phyloP scores from a whole-genome alignment of 345 rosid genomes.

The Eucalyptus pauciflora region DNA sequence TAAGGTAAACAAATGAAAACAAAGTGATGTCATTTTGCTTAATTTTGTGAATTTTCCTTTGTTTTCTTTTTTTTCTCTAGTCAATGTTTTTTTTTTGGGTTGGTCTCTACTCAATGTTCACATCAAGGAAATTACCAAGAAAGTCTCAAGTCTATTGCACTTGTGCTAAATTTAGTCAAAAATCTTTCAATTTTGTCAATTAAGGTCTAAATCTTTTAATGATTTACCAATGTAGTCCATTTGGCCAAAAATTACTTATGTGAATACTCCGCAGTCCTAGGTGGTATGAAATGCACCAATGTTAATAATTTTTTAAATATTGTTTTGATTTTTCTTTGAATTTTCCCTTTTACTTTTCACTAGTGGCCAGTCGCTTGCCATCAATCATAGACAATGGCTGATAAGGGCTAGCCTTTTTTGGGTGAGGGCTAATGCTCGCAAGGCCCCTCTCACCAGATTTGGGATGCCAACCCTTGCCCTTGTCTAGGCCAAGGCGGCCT shows the following conservation, averaged over 20 bases:
- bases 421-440: not conserved
- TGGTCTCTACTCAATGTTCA: not conserved
- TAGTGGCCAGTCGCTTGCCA: fast-evolving
- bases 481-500: too few relatives aligned
- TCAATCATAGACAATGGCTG: too few relatives aligned
- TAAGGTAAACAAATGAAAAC: not conserved
- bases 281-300: not conserved
- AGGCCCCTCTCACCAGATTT: fast-evolving
- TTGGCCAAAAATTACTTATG: not conserved
- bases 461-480: not conserved
- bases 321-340: too few relatives aligned
- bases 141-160: too few relatives aligned
- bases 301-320: too few relatives aligned
- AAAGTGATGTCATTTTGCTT: not conserved
- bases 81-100: too few relatives aligned
- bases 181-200: too few relatives aligned
- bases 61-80: not conserved
- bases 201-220: too few relatives aligned
- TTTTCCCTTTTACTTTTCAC: not conserved
- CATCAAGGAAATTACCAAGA: not conserved
- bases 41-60: not conserved
- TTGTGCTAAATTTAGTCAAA: too few relatives aligned
- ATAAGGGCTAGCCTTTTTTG: too few relatives aligned
- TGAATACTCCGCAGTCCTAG: fast-evolving
- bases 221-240: not conserved